A percentile compares a stretch with the other conserved stretches of the same genome.
Conservation (phyloP, 257 asterid species). For the Coffea canephora region DNA sequence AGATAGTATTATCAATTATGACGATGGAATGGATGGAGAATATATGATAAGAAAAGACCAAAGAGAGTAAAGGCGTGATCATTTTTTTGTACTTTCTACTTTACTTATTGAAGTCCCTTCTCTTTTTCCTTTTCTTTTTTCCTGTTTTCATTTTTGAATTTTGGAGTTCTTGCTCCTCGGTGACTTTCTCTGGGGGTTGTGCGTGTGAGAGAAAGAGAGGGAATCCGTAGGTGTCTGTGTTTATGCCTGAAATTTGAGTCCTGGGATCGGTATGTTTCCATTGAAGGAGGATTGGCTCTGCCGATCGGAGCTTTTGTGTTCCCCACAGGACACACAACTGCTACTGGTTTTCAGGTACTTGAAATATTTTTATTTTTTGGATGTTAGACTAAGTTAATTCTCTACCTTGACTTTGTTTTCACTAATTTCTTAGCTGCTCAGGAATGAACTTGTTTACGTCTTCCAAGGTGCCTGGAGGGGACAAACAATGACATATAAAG, state of each 20-base stretch:
- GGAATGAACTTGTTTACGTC: conserved; percentile 18
- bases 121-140: not conserved
- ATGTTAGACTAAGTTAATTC: not conserved
- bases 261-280: conserved; percentile 55
- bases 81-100: conserved; percentile 47
- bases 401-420: conserved; percentile 25
- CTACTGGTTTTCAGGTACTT: conserved; percentile 45
- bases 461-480: conserved; percentile 8
- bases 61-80: conserved; percentile 39
- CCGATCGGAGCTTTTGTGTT: conserved; percentile 48
- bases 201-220: not conserved
- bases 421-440: conserved; percentile 14
- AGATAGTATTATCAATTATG: conserved; percentile 32
- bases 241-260: conserved; percentile 25
- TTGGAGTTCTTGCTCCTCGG: conserved; percentile 18
- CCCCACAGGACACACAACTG: conserved; percentile 38
- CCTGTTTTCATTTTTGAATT: not conserved
- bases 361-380: conserved; percentile 27
- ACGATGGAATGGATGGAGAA: conserved; percentile 37
- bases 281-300: conserved; percentile 32
- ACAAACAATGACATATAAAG: not conserved
- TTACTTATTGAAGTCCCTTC: conserved; percentile 33
- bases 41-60: conserved; percentile 37
- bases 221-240: not conserved
- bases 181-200: not conserved